phyloP scores from a whole-genome alignment of 192 early-diverging fungal genomes.

The Mortierella hygrophila region DNA sequence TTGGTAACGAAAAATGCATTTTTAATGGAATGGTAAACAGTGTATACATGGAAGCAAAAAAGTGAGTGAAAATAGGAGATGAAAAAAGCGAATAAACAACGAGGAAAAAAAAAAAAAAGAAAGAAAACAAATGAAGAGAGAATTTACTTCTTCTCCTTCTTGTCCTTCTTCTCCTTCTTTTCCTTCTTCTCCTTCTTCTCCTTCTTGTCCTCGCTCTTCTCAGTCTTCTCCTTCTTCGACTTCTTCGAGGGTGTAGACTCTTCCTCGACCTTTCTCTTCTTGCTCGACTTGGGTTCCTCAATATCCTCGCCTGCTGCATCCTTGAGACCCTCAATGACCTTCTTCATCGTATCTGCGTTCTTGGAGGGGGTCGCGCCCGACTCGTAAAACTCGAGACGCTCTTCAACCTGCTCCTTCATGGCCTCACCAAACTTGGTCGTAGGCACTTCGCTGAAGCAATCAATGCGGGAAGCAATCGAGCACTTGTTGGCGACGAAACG shows the following conservation, averaged over 20 bases:
- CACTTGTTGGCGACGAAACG: constrained; percentile 99
- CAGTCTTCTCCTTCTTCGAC: constrained; percentile 69
- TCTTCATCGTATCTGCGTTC: constrained; percentile 96
- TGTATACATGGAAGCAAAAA: neutral
- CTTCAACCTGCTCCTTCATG: constrained; percentile 95
- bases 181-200: constrained; percentile 63
- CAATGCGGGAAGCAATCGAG: constrained; percentile 95
- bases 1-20: neutral
- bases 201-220: constrained; percentile 71
- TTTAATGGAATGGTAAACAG: neutral
- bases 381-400: constrained; percentile 96
- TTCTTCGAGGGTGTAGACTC: constrained; percentile 60
- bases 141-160: constrained; percentile 35
- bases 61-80: neutral
- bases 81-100: neutral
- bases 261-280: constrained; percentile 71
- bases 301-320: constrained; percentile 70
- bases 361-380: constrained; percentile 86
- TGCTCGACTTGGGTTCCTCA: constrained; percentile 46
- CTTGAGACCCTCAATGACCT: constrained; percentile 75
- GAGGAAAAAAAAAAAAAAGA: neutral
- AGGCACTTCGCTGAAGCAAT: constrained; percentile 91
- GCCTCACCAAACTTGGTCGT: constrained; percentile 94
- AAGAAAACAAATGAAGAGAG: neutral
- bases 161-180: constrained; percentile 40